A percentile compares a stretch with the other conserved stretches of the same genome.
Conservation (phyloP, 2,329 filamentous ascomycete species). For the Paraconiothyrium brasiliense region DNA sequence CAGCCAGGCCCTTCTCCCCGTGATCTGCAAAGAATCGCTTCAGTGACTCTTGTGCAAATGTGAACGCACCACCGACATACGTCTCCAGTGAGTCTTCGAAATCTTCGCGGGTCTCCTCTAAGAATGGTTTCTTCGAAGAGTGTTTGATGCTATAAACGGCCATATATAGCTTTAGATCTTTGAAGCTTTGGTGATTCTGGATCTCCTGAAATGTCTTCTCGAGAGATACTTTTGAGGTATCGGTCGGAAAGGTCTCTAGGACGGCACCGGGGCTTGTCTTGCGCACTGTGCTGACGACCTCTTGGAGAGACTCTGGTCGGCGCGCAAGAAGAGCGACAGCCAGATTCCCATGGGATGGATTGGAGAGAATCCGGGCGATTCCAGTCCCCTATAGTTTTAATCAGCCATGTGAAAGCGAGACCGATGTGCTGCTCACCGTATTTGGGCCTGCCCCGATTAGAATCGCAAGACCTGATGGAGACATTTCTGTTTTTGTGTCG, state of each 20-base stretch:
- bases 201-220: conserved; percentile 61
- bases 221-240: conserved; percentile 60
- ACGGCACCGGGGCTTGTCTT: conserved; percentile 55
- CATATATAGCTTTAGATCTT: conserved; percentile 60
- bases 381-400: conserved; percentile 57
- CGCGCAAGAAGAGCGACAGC: conserved; percentile 65
- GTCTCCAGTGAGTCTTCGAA: conserved; percentile 57
- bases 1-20: conserved; percentile 57
- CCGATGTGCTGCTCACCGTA: background rate
- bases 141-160: conserved; percentile 68
- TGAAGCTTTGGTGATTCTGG: conserved; percentile 58
- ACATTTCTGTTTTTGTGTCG: background rate
- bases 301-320: conserved; percentile 56
- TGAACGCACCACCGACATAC: conserved; percentile 66
- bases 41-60: conserved; percentile 63
- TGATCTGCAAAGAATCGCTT: conserved; percentile 63
- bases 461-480: conserved; percentile 10
- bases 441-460: conserved; percentile 9
- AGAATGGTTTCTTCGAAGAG: conserved; percentile 63
- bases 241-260: conserved; percentile 62
- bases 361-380: conserved; percentile 64
- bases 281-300: conserved; percentile 54
- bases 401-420: background rate
- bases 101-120: conserved; percentile 62
- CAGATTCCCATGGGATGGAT: conserved; percentile 62